Evolutionary conservation across 257 asterid species (phyloP).

Genomic region (Solanum etuberosum): DNA sequence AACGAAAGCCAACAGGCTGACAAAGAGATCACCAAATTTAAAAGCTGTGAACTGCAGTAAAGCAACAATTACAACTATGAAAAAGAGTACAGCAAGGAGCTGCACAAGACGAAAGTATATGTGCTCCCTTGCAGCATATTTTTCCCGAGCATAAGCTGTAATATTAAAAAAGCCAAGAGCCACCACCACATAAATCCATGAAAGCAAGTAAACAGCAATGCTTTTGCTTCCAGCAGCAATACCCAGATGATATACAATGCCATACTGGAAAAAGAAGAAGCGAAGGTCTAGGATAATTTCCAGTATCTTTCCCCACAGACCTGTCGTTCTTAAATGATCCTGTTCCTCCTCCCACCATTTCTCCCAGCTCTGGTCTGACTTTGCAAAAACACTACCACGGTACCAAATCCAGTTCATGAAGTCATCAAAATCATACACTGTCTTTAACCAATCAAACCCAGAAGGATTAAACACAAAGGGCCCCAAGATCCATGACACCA

Average conservation of each 20-base stretch:
- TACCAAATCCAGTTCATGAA: slow-evolving; percentile 97
- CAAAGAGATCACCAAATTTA: slow-evolving; percentile 62
- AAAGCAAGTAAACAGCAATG: slow-evolving; percentile 77
- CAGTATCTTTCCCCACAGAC: slow-evolving; percentile 73
- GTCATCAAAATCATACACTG: slow-evolving; percentile 92
- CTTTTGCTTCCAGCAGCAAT: slow-evolving; percentile 77
- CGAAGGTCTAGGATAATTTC: slow-evolving; percentile 85
- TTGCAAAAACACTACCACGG: slow-evolving; percentile 83
- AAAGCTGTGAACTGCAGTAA: slow-evolving; percentile 63
- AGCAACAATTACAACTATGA: slow-evolving; percentile 42
- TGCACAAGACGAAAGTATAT: slow-evolving; percentile 96
- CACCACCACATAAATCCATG: slow-evolving; percentile 76
- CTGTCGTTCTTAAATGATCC: slow-evolving; percentile 92
- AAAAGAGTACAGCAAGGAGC: slow-evolving; percentile 72
- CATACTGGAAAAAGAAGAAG: slow-evolving; percentile 96
- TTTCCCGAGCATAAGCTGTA: slow-evolving; percentile 74
- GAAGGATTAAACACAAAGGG: slow-evolving; percentile 88
- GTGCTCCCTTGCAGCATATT: slow-evolving; percentile 88
- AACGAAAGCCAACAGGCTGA: slow-evolving; percentile 80
- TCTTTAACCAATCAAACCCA: slow-evolving; percentile 96
- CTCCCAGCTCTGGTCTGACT: slow-evolving; percentile 97
- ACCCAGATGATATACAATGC: slow-evolving; percentile 85
- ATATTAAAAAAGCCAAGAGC: slow-evolving; percentile 50
- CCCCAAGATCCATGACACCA: slow-evolving; percentile 82
- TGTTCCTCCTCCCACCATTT: slow-evolving; percentile 99